Percentiles rank a stretch among this genome's conserved stretches.
Evolutionary conservation across 1,139 yeast genomes (phyloP).

Genomic region (Lipomyces yarrowii): DNA sequence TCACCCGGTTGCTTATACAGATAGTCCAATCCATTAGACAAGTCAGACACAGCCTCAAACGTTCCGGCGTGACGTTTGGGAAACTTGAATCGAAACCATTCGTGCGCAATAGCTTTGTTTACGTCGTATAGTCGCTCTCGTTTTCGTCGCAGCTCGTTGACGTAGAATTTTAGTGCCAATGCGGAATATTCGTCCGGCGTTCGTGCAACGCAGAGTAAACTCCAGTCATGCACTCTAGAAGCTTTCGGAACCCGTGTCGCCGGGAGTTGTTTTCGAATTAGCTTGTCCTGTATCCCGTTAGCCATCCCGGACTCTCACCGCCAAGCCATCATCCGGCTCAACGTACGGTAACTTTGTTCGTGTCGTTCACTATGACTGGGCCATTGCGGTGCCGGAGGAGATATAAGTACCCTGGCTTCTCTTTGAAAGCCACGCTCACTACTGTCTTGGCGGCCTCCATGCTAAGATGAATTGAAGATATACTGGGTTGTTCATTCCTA

Average conservation of each 20-base stretch:
- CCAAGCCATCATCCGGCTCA: no score
- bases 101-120: conserved; percentile 8
- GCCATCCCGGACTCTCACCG: neutral
- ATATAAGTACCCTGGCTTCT: conserved; percentile 13
- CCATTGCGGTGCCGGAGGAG: conserved; percentile 28
- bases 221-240: conserved; percentile 25
- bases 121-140: conserved; percentile 25
- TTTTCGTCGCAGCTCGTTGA: conserved; percentile 25
- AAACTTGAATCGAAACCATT: conserved; percentile 19
- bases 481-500: neutral
- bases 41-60: conserved; percentile 28
- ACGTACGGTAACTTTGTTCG: conserved; percentile 25
- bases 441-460: neutral
- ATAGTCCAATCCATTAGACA: conserved; percentile 28
- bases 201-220: conserved; percentile 26
- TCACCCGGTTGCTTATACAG: conserved; percentile 21
- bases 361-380: conserved; percentile 13
- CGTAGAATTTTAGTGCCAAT: conserved; percentile 15
- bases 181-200: conserved; percentile 16
- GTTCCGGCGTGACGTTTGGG: conserved; percentile 25
- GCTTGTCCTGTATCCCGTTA: conserved; percentile 10
- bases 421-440: neutral
- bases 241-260: conserved; percentile 20
- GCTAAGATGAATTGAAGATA: neutral
- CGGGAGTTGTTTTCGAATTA: conserved; percentile 21